Evolutionary conservation across 192 early-diverging fungal genomes (phyloP).

Genomic region (Coemansia sp.): DNA sequence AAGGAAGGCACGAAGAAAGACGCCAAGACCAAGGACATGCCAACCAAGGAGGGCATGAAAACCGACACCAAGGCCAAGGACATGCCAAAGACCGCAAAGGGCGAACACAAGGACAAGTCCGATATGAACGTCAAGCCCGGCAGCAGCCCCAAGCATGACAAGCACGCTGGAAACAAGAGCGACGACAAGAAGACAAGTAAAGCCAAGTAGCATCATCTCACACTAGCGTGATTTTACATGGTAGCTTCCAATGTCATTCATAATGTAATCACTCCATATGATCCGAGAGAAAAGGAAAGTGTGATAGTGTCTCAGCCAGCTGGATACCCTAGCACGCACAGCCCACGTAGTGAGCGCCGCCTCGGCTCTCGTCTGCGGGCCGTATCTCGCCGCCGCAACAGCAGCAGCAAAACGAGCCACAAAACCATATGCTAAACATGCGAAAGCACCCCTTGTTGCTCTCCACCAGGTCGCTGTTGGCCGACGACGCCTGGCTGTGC

Average conservation of each 20-base stretch:
- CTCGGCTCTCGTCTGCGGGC: slow-evolving; percentile 20
- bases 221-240: neutral
- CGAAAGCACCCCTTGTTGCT: slow-evolving; percentile 28
- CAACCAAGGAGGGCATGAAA: slow-evolving; percentile 6
- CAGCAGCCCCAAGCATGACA: neutral
- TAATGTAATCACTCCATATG: neutral
- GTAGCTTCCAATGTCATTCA: neutral
- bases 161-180: slow-evolving; percentile 3
- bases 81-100: neutral
- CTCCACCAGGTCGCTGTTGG: slow-evolving; percentile 22
- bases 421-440: slow-evolving; percentile 27
- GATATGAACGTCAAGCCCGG: neutral
- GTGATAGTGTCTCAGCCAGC: neutral
- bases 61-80: neutral
- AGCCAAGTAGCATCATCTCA: neutral
- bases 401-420: slow-evolving; percentile 27
- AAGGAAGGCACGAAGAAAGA: slow-evolving; percentile 1
- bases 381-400: slow-evolving; percentile 26
- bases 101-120: neutral
- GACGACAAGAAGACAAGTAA: slow-evolving; percentile 9
- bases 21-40: neutral
- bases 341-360: slow-evolving; percentile 15
- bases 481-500: slow-evolving; percentile 11
- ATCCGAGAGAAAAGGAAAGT: neutral
- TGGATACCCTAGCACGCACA: slow-evolving; percentile 8